These are phyloP conservation scores for Periconia sp. DNA, from an alignment of 2,329 filamentous ascomycete genomes.

Conservation along the genomic window DNA sequence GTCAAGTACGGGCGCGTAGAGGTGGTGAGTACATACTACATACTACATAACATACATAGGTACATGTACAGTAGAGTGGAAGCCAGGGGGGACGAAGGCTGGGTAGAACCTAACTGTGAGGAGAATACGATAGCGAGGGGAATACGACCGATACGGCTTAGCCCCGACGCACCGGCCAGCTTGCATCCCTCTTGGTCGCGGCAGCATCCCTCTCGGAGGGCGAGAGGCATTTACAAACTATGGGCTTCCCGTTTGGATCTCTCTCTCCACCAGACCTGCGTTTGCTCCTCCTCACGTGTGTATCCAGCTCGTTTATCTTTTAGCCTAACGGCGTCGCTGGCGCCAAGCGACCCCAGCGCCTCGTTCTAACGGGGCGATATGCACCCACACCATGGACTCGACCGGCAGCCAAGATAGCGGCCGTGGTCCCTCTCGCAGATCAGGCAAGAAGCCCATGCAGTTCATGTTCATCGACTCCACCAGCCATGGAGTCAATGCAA, in stretches of 20 bases:
- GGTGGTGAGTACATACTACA: too few relatives aligned
- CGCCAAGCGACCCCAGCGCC: constrained; percentile 6
- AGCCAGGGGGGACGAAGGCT: background rate
- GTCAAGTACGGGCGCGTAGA: too few relatives aligned
- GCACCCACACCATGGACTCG: constrained; percentile 9
- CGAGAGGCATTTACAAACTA: constrained; percentile 1
- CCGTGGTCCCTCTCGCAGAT: constrained; percentile 5
- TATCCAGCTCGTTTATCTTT: background rate
- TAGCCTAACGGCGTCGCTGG: constrained; percentile 1
- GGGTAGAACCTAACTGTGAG: background rate
- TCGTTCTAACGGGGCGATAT: constrained; percentile 7
- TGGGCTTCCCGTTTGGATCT: constrained; percentile 14
- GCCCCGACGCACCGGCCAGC: constrained; percentile 5
- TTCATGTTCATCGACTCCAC: constrained; percentile 42
- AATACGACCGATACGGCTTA: constrained; percentile 1
- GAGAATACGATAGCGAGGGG: background rate
- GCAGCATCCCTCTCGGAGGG: background rate
- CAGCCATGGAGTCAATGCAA: constrained; percentile 29
- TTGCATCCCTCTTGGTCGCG: background rate
- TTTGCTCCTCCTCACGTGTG: background rate
- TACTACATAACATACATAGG: too few relatives aligned
- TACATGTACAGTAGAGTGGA: too few relatives aligned
- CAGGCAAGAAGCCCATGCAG: constrained; percentile 18
- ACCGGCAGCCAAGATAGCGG: constrained; percentile 6
- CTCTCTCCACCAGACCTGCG: constrained; percentile 3